Evolutionary conservation across 2,329 filamentous ascomycete genomes (phyloP).

Genomic region (Sclerotinia borealis): DNA sequence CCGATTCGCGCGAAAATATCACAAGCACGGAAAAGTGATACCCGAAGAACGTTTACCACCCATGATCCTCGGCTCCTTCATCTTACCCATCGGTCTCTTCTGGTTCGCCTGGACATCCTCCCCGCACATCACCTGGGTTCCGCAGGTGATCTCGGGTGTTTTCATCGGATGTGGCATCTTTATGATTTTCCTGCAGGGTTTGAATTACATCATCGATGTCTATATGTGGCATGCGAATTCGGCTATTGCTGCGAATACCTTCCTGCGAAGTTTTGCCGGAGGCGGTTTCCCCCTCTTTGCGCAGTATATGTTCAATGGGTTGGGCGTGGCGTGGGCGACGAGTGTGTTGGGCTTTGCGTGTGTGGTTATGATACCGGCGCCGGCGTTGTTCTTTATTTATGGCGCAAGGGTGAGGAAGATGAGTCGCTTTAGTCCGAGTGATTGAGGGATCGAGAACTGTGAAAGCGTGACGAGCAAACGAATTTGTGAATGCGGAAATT

Average conservation of each 20-base stretch:
- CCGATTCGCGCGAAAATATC: constrained; percentile 62
- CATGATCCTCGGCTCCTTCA: constrained; percentile 52
- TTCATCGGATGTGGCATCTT: constrained; percentile 65
- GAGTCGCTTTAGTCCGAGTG: constrained; percentile 37
- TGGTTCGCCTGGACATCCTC: constrained; percentile 67
- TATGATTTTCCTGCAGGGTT: constrained; percentile 4
- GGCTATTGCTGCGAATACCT: constrained; percentile 53
- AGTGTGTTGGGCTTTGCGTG: constrained; percentile 24
- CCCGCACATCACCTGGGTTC: constrained; percentile 54
- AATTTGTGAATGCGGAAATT: too few species aligned
- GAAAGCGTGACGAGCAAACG: too few species aligned
- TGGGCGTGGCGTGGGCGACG: constrained; percentile 38
- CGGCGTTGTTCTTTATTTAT: constrained; percentile 3
- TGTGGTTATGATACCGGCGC: neutral
- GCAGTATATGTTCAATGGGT: constrained; percentile 42
- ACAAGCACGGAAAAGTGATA: constrained; percentile 57
- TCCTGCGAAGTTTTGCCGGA: constrained; percentile 50
- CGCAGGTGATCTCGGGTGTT: constrained; percentile 55
- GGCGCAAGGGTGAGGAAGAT: constrained; percentile 29
- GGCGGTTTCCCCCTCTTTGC: constrained; percentile 56
- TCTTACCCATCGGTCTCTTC: constrained; percentile 63
- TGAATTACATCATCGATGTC: constrained; percentile 48
- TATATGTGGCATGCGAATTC: constrained; percentile 51
- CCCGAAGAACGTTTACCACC: constrained; percentile 63
- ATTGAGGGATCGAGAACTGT: too few species aligned